Base-by-base conservation (phyloP, 345 rosid species). In the Citrus inodora region DNA sequence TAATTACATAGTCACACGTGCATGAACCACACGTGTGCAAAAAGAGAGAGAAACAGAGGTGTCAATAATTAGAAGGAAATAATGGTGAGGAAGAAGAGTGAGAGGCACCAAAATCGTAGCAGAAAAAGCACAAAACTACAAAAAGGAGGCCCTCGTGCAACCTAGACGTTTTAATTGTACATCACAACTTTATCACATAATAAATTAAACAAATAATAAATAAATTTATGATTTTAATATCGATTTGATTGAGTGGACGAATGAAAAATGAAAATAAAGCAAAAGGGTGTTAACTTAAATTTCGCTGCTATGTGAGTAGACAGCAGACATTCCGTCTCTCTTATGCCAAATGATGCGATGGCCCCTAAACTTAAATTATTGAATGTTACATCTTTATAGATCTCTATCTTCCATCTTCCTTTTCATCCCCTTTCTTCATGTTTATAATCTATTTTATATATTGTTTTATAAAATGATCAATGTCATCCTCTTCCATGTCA, bases 101-200 rank as follows among this genome's bases (percentile, higher is more conserved):
- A 35, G 56, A 60, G 79, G 82, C 58, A 66, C 74, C 73, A 67
- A 79, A 79, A 67, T 80, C 70, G 72, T 48, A 71, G 78, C 76
- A 67, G 33, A 51, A 64, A 72, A 82, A 83, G 86, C 85, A 84
- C 74, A 85, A 89, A 37, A 78, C 21, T 76, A 85, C 92, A 89
- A 89, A 83, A 88, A 83, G 81, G 87, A 91, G 91, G 88, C 90
- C 93, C 93, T 87, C 91, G 93, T 92, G 97, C 94, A 88, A 86
- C 90, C 90, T 82, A 67, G 83, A 80, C 76, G 64, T 76, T 85
- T 88, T 81, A 71, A 76, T 79, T 77, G 83, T 77, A 63, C 83
- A 80, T 80, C 82, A 71, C 87, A 75, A 75, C 83, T 86, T 89
- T 79, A 71, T 68, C 38, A n/a, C 48, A 42, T 14, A 24, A 67